Conservation (phyloP, 257 asterid species). For the Primulina huaijiensis region DNA sequence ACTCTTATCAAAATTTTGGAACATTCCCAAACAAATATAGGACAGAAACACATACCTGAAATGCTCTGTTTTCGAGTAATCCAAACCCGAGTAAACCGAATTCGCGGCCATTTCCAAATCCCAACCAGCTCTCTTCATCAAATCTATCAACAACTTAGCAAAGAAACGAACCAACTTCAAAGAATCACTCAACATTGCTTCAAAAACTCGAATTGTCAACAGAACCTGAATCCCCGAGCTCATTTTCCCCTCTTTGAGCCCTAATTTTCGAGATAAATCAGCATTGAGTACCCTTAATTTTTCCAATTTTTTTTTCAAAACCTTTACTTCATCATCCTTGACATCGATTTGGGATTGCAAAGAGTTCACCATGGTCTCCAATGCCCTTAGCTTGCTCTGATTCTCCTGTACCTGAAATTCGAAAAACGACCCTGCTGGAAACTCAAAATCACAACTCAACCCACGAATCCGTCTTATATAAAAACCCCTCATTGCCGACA, state of each 20-base stretch:
- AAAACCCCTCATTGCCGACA: conserved; percentile 60
- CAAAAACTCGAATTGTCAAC: conserved; percentile 74
- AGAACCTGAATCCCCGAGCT: conserved; percentile 44
- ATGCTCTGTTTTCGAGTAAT: conserved; percentile 59
- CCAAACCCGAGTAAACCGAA: conserved; percentile 53
- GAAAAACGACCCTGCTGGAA: conserved; percentile 57
- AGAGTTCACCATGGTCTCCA: conserved; percentile 82
- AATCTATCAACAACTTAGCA: conserved; percentile 61
- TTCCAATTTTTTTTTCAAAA: conserved; percentile 59
- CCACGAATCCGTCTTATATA: conserved; percentile 37
- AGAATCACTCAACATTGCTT: conserved; percentile 74
- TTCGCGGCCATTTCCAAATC: conserved; percentile 75
- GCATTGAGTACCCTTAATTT: conserved; percentile 34
- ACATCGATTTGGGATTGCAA: conserved; percentile 69
- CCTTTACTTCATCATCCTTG: conserved; percentile 73
- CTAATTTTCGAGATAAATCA: conserved; percentile 49
- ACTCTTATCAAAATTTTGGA: conserved; percentile 61
- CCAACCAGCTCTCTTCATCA: conserved; percentile 81
- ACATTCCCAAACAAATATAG: conserved; percentile 70
- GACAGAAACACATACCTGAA: conserved; percentile 68
- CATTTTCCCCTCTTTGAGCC: conserved; percentile 33
- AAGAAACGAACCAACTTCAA: conserved; percentile 56
- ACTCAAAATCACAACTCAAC: conserved; percentile 36
- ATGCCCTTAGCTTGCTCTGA: conserved; percentile 95
- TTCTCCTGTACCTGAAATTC: conserved; percentile 96